Evolutionary conservation across 2,329 filamentous ascomycete species (phyloP), one percentile per base, ranked within the genome.

Genomic region (Xylariaceae sp.): DNA sequence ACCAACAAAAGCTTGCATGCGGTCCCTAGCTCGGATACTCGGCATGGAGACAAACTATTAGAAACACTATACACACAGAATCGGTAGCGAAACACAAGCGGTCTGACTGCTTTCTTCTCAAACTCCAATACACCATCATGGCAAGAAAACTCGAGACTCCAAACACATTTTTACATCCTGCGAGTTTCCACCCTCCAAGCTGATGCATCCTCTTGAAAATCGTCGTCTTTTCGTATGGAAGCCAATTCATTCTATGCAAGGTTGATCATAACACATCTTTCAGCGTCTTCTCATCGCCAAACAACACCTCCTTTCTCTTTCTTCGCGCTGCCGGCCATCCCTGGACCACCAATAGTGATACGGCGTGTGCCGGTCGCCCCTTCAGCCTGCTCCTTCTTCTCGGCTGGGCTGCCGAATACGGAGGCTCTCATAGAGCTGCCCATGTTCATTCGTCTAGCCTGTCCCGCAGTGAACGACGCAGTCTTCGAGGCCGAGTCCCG

Each of bases 401-500:
- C 57, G 57, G 62, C 58, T 22, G 52, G 63, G 51, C 56, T 65
- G 4, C 48, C 50, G 33, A 41, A 54, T 2, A 47, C 58, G 6
- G 54, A 50, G 5, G 53, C 59, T n/a, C 57, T 54, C 13, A 61
- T 45, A 34, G 58, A 62, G 42, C 56, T 48, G 34, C 75, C 73
- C 51, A 83, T 66, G 58, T 81, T 79, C 80, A 84, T 83, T 42
- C 81, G 73, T 47, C 81, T 69, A 18, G 80, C 81, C 61, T 84
- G 80, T 2, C 79, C 79, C 1, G 76, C 69, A 11, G 79, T 82
- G 56, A 83, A 72, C 3, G 50, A 47, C n/a, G 44, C 31, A 3
- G 44, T 45, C 47, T 45, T 57, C n/a, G 55, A 47, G 2, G 42
- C 28, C 3, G 69, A 65, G 53, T 70, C 68, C 19, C 63, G 55